These are phyloP conservation scores for Coffea canephora DNA, from an alignment of 257 asterid genomes.

Conservation along the genomic window DNA sequence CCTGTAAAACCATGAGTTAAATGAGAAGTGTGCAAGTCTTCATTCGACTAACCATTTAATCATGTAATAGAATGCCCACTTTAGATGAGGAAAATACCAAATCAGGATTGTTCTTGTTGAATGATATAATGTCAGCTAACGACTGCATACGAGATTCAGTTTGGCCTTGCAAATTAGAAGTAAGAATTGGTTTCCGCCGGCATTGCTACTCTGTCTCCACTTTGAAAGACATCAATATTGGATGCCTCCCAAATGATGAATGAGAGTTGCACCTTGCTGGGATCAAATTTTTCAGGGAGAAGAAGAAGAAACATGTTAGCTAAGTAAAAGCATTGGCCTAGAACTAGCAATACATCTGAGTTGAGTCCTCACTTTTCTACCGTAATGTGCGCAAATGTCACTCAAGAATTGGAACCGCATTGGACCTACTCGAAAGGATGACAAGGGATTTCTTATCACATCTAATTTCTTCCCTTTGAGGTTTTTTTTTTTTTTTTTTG, in stretches of 20 bases:
- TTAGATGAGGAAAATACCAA: constrained; percentile 33
- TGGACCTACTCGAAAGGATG: constrained; percentile 26
- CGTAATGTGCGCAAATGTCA: constrained; percentile 43
- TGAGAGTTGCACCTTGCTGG: constrained; percentile 44
- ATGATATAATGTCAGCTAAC: constrained; percentile 50
- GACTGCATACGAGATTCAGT: constrained; percentile 47
- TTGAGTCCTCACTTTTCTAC: constrained; percentile 16
- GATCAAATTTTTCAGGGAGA: constrained; percentile 20
- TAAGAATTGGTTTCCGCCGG: constrained; percentile 58
- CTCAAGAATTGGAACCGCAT: constrained; percentile 36
- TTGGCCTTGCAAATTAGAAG: constrained; percentile 39
- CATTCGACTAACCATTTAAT: not conserved
- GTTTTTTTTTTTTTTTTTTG: constrained; percentile 37
- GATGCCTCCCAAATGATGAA: constrained; percentile 50
- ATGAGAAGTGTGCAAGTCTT: not conserved
- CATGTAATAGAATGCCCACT: not conserved
- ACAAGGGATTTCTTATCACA: constrained; percentile 52
- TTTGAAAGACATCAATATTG: constrained; percentile 32
- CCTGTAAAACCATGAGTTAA: not conserved
- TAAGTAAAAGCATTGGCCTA: not conserved
- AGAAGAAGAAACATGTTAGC: not conserved
- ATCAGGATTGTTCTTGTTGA: constrained; percentile 50
- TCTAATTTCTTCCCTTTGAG: constrained; percentile 61
- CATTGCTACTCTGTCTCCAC: constrained; percentile 48
- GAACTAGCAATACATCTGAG: not conserved